Evolutionary conservation across 208 protist species (phyloP).

Genomic region (Crithidia acanthocephali): DNA sequence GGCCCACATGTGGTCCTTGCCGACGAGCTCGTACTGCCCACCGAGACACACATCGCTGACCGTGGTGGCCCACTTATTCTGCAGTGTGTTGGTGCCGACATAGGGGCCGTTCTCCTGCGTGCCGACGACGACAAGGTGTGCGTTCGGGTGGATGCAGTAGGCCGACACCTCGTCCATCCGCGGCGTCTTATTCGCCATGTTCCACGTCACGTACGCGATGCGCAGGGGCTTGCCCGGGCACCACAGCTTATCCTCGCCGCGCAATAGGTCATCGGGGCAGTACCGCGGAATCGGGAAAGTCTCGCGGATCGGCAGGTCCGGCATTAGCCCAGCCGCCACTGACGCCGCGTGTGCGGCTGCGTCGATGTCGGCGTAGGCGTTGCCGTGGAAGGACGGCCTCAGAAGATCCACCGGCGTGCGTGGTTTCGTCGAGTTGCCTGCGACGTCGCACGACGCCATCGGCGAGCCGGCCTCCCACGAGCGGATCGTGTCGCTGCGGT

Average conservation of each 20-base stretch:
- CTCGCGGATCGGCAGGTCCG: slow-evolving; percentile 32
- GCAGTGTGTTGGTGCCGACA: slow-evolving; percentile 46
- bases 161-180: slow-evolving; percentile 52
- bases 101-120: slow-evolving; percentile 88
- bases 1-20: slow-evolving; percentile 69
- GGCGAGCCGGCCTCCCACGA: not conserved
- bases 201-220: slow-evolving; percentile 85
- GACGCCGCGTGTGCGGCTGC: slow-evolving; percentile 27
- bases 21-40: slow-evolving; percentile 62
- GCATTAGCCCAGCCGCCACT: not conserved
- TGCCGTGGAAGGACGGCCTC: not conserved
- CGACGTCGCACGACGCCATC: not conserved
- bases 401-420: slow-evolving; percentile 1
- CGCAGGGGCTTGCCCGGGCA: slow-evolving; percentile 67
- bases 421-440: not conserved
- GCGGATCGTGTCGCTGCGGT: not conserved
- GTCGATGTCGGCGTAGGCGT: slow-evolving; percentile 37
- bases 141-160: slow-evolving; percentile 80
- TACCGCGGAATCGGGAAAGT: slow-evolving; percentile 62
- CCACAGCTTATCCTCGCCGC: slow-evolving; percentile 50
- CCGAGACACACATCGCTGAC: slow-evolving; percentile 51
- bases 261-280: slow-evolving; percentile 48
- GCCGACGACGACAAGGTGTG: slow-evolving; percentile 78
- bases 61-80: slow-evolving; percentile 51
- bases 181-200: slow-evolving; percentile 68